Evolutionary conservation across 108 stramenopile species (phyloP).

Genomic region (Aurantiochytrium sp.): DNA sequence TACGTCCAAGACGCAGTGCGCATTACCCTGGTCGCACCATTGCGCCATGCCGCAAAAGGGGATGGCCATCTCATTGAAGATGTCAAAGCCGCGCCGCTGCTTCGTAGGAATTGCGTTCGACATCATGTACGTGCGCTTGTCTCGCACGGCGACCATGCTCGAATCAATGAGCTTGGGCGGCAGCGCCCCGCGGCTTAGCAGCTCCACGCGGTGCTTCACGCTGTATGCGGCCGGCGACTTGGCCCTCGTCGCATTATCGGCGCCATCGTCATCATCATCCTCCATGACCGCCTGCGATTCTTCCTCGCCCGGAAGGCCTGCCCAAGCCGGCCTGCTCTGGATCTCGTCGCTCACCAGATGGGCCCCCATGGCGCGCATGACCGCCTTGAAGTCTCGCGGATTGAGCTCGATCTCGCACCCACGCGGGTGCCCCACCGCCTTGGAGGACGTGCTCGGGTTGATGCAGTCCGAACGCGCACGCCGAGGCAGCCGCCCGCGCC

Average conservation of each 20-base stretch:
- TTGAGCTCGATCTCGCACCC: background rate
- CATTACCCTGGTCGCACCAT: slow-evolving; percentile 27
- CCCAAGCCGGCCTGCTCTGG: too few species aligned
- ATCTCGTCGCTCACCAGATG: background rate
- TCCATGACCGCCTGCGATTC: too few species aligned
- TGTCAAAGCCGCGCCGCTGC: background rate
- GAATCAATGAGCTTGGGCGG: background rate
- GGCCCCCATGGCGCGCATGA: background rate
- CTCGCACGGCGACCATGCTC: background rate
- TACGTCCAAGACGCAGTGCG: background rate
- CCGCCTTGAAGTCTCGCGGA: background rate
- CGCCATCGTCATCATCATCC: too few species aligned
- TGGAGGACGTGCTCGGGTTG: background rate
- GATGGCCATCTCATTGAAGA: background rate
- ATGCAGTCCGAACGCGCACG: background rate
- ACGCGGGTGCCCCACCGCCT: background rate
- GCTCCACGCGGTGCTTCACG: background rate
- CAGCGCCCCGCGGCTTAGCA: background rate
- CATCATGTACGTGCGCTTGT: background rate
- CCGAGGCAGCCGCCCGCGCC: background rate
- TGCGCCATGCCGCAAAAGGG: background rate
- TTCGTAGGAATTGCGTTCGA: background rate
- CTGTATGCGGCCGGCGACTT: too few species aligned
- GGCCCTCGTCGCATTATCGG: too few species aligned
- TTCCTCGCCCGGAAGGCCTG: too few species aligned